Evolutionary conservation across 768 basidiomycete genomes (phyloP), one percentile per base, ranked within the genome.

Genomic region (Leccinum imitatum): DNA sequence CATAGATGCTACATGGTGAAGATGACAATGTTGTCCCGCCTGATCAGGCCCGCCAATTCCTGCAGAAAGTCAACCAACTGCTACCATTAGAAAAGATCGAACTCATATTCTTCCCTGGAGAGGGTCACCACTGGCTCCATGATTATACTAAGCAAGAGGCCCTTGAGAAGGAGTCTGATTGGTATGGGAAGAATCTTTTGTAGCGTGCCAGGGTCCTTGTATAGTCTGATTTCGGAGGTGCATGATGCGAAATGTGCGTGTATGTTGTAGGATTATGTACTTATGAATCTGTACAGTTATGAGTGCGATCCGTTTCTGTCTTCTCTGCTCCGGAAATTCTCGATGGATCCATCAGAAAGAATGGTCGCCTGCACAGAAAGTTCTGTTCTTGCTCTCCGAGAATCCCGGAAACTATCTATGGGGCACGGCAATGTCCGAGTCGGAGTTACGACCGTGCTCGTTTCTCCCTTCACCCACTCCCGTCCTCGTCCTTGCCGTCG

Each of bases 21-120:
- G 9, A 19, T 1, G 87, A 89, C 65, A 71, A 70, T 46, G 85
- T 89, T 21, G 90, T 92, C 0, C 88, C 87, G 0, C 84, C 84
- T 6, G 76, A 73, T 1, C 87, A 89, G 63, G 81, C 88, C 1
- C 51, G 37, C 21, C 3, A 21, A 4, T 63, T 68, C 61, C 4
- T 46, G 44, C n/a, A 46, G 19, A 1, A 52, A 3, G 54, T 61
- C 10, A 25, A 39, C 4, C 10, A 56, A 6, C 3, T 53, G 3
- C 59, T 33, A 6, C 58, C 58, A 4, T 27, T 31, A 2, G 63
- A 48, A 4, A 41, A 61, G 21, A 69, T 76, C 11, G 72, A 76
- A 55, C 72, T 75, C 31, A 57, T 70, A n/a, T 62, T 76, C 14
- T 81, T 76, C 60, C 72, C 76, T 19, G 72, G 76, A 19, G 79